Percentiles rank a stretch among this genome's conserved stretches.
phyloP scores from a whole-genome alignment of 148 eudicot genomes.

The Persicaria maculosa region DNA sequence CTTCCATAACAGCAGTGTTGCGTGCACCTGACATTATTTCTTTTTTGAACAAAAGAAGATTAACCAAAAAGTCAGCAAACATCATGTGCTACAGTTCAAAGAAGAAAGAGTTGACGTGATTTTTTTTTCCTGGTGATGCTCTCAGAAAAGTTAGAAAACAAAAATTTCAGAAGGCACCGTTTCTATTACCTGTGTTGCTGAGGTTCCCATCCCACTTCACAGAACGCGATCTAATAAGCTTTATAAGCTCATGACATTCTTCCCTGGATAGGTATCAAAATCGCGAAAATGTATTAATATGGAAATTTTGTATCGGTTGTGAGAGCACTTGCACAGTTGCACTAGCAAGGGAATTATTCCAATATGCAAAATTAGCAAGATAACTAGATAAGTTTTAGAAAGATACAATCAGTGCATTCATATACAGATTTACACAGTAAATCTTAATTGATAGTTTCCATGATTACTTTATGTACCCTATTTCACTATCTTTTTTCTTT shows the following conservation, averaged over 20 bases:
- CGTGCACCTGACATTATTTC: conserved; percentile 32
- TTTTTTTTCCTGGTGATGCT: neutral
- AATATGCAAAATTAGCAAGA: neutral
- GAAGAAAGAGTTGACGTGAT: neutral
- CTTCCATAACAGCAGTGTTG: conserved; percentile 62
- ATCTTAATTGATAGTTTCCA: neutral
- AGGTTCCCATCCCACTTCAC: conserved; percentile 24
- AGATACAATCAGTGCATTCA: neutral
- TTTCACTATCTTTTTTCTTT: neutral
- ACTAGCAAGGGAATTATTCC: neutral
- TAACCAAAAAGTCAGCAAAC: neutral
- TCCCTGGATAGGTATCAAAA: conserved; percentile 40
- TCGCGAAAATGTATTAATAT: neutral
- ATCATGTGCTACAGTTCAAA: neutral
- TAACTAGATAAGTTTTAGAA: neutral
- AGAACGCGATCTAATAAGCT: conserved; percentile 61
- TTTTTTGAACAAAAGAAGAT: neutral
- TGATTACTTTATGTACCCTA: neutral
- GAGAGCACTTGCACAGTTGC: neutral
- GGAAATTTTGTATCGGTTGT: neutral
- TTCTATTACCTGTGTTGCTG: conserved; percentile 20
- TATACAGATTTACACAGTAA: neutral
- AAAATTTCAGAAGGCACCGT: neutral
- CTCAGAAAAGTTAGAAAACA: neutral
- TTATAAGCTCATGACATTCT: conserved; percentile 57